phyloP scores from a whole-genome alignment of 1,284 basidiomycete genomes.

The Rhodotorula sp. region DNA sequence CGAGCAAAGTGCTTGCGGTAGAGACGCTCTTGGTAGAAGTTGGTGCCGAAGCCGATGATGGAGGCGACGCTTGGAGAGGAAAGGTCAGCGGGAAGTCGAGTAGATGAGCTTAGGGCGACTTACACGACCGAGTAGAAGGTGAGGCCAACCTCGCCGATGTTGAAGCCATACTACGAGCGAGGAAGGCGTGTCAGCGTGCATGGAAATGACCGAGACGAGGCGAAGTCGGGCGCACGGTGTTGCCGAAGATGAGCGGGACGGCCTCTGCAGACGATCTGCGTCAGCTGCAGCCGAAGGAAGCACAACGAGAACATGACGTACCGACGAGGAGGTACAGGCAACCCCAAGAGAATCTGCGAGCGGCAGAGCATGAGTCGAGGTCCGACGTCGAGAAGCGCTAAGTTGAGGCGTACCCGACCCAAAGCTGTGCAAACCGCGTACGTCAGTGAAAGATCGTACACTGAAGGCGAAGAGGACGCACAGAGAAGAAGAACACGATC shows the following conservation, averaged over 20 bases:
- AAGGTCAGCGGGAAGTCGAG: background rate
- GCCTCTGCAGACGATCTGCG: slow-evolving; percentile 17
- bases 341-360: slow-evolving; percentile 17
- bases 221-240: slow-evolving; percentile 4
- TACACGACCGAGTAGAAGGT: slow-evolving; percentile 29
- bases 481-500: slow-evolving; percentile 40
- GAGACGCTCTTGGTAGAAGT: slow-evolving; percentile 51
- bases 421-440: background rate
- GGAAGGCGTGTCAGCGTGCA: background rate
- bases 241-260: slow-evolving; percentile 32
- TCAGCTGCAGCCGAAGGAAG: background rate
- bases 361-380: too few relatives aligned
- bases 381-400: background rate
- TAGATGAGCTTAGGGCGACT: too few relatives aligned
- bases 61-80: slow-evolving; percentile 19
- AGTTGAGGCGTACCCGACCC: slow-evolving; percentile 2
- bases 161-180: slow-evolving; percentile 26
- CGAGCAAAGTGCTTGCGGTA: slow-evolving; percentile 51
- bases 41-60: slow-evolving; percentile 26
- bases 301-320: slow-evolving; percentile 18
- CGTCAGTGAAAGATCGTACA: background rate
- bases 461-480: background rate
- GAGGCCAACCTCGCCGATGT: slow-evolving; percentile 30
- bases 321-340: slow-evolving; percentile 21
- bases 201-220: too few relatives aligned